These are phyloP conservation scores for Ganoderma resinaceum DNA, from an alignment of 1,284 basidiomycete genomes.

Conservation along the genomic window DNA sequence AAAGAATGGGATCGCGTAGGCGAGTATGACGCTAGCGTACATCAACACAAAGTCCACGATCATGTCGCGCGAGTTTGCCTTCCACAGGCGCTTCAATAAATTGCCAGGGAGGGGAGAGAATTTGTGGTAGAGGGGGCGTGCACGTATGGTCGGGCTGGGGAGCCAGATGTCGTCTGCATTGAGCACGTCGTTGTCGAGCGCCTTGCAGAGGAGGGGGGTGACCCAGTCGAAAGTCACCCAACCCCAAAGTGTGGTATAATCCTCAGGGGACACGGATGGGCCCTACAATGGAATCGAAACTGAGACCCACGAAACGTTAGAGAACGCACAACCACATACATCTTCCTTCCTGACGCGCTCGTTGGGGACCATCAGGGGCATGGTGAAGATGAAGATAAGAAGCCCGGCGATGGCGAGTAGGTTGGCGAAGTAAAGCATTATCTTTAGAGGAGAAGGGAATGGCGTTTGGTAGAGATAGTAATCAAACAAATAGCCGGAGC, in stretches of 20 bases:
- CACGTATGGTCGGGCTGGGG: conserved; percentile 73
- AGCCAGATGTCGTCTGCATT: conserved; percentile 76
- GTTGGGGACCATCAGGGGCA: conserved; percentile 66
- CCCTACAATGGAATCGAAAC: conserved; percentile 46
- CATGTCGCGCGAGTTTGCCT: conserved; percentile 78
- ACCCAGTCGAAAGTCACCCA: conserved; percentile 88
- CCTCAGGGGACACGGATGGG: conserved; percentile 66
- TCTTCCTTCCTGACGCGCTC: conserved; percentile 51
- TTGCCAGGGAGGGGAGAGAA: conserved; percentile 56
- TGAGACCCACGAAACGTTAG: neutral
- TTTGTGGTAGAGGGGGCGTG: conserved; percentile 69
- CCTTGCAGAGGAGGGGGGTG: conserved; percentile 68
- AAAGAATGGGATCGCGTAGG: conserved; percentile 75
- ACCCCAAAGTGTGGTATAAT: conserved; percentile 75
- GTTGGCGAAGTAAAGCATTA: conserved; percentile 48
- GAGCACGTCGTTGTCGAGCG: conserved; percentile 65
- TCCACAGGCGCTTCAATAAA: conserved; percentile 68
- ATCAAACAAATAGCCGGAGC: conserved; percentile 59
- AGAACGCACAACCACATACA: conserved; percentile 39
- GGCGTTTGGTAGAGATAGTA: conserved; percentile 47
- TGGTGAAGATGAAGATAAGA: conserved; percentile 53
- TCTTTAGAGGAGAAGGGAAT: conserved; percentile 42
- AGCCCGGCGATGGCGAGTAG: conserved; percentile 47
- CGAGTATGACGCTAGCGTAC: conserved; percentile 67
- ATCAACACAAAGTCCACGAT: conserved; percentile 74